phyloP scores from a whole-genome alignment of 805 yeast species.

The Lipomyces yamadae region DNA sequence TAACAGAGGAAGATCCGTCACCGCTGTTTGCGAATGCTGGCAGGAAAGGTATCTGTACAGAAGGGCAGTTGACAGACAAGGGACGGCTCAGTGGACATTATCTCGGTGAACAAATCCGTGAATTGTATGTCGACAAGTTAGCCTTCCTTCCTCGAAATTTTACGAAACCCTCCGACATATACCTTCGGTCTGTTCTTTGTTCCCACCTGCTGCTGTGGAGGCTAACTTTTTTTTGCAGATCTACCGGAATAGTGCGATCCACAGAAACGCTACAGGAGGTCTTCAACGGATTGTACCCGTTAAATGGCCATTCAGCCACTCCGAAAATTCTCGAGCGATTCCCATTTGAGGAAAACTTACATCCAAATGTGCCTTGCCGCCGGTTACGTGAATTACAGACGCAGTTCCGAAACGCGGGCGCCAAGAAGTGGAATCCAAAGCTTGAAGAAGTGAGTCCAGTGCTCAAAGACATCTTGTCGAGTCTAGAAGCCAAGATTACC shows the following conservation, averaged over 20 bases:
- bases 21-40: slow-evolving; percentile 28
- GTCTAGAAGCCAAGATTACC: slow-evolving; percentile 14
- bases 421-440: slow-evolving; percentile 34
- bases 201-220: no score
- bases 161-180: slow-evolving; percentile 23
- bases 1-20: slow-evolving; percentile 15
- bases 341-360: slow-evolving; percentile 37
- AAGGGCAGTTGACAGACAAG: slow-evolving; percentile 36
- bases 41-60: slow-evolving; percentile 24
- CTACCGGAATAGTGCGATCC: slow-evolving; percentile 36
- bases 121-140: slow-evolving; percentile 32
- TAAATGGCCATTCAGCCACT: slow-evolving; percentile 11
- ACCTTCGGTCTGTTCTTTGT: slow-evolving; percentile 21
- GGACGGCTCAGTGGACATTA: slow-evolving; percentile 32
- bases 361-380: slow-evolving; percentile 32
- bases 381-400: slow-evolving; percentile 30
- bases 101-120: slow-evolving; percentile 34
- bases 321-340: slow-evolving; percentile 34
- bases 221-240: slow-evolving; percentile 4
- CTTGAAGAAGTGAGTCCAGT: slow-evolving; percentile 25
- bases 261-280: slow-evolving; percentile 37
- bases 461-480: slow-evolving; percentile 15
- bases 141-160: slow-evolving; percentile 31
- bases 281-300: slow-evolving; percentile 36
- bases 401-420: slow-evolving; percentile 31